Evolutionary conservation across 2,329 filamentous ascomycete genomes (phyloP).

Genomic region (Monilinia fructicola): DNA sequence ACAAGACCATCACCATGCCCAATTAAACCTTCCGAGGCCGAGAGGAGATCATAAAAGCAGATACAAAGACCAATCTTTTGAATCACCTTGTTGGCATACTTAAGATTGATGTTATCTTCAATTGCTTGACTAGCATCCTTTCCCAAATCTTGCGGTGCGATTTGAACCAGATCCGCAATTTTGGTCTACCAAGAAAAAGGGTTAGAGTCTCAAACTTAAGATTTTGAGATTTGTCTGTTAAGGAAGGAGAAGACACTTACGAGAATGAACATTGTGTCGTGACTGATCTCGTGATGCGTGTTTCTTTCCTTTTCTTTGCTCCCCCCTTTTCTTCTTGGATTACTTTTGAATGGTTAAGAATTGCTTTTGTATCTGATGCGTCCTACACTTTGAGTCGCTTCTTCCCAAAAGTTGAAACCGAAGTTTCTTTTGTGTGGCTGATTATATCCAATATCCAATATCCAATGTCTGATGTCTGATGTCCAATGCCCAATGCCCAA

Average conservation of each 20-base stretch:
- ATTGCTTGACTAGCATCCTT: conserved; percentile 81
- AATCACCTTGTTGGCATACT: conserved; percentile 94
- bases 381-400: too few species aligned
- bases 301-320: too few species aligned
- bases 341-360: background rate
- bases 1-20: conserved; percentile 89
- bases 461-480: too few species aligned
- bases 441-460: too few species aligned
- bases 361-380: background rate
- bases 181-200: conserved; percentile 65
- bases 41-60: conserved; percentile 86
- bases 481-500: too few species aligned
- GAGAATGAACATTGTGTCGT: conserved; percentile 49
- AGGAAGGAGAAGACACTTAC: conserved; percentile 40
- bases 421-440: too few species aligned
- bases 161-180: conserved; percentile 90
- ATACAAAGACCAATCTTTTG: conserved; percentile 94
- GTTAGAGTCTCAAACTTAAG: conserved; percentile 18
- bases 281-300: background rate
- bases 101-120: conserved; percentile 94
- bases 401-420: too few species aligned
- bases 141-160: conserved; percentile 82
- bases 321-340: too few species aligned
- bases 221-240: background rate
- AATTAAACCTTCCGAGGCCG: conserved; percentile 88